These are phyloP conservation scores for Thalassiosira mediterranea DNA, from an alignment of 352 stramenopile species.

Conservation along the genomic window DNA sequence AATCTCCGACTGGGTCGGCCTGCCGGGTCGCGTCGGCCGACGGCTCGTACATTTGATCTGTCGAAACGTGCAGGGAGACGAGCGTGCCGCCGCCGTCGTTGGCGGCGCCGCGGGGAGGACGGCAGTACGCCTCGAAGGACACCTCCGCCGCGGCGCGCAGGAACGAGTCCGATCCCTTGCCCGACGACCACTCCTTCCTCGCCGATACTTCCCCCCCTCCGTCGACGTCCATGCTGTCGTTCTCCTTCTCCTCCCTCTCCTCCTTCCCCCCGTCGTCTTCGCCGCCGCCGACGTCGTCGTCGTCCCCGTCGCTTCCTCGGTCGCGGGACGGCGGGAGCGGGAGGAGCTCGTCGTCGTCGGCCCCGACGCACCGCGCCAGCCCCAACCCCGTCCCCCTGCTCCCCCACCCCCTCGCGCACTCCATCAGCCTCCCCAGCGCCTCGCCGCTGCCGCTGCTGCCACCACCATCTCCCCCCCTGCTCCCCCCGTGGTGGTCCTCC, in stretches of 20 bases:
- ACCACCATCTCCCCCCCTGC: no score
- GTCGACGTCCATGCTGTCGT: slow-evolving; percentile 1
- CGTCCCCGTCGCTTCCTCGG: slow-evolving; percentile 12
- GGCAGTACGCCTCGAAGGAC: slow-evolving; percentile 36
- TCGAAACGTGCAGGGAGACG: slow-evolving; percentile 25
- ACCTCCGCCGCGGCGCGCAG: slow-evolving; percentile 30
- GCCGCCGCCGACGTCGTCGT: slow-evolving; percentile 7
- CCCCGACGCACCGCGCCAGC: slow-evolving; percentile 58
- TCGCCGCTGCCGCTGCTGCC: no score
- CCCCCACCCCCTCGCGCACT: slow-evolving; percentile 73
- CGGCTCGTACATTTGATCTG: slow-evolving; percentile 26
- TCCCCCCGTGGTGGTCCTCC: no score
- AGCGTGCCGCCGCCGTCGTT: slow-evolving; percentile 5
- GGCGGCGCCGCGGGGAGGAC: background rate
- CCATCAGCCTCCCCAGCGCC: slow-evolving; percentile 61
- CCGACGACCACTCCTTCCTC: background rate
- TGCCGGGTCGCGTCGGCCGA: no score
- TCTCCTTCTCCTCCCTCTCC: slow-evolving; percentile 2
- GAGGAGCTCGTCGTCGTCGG: background rate
- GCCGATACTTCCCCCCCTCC: background rate
- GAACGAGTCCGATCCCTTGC: background rate
- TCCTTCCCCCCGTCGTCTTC: background rate
- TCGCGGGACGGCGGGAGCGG: background rate
- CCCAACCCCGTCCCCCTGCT: slow-evolving; percentile 68
- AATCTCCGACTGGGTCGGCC: no score